A percentile compares a stretch with the other conserved stretches of the same genome.
Conservation (phyloP, 106 monocot species). For the Acanthochlamys bracteata region DNA sequence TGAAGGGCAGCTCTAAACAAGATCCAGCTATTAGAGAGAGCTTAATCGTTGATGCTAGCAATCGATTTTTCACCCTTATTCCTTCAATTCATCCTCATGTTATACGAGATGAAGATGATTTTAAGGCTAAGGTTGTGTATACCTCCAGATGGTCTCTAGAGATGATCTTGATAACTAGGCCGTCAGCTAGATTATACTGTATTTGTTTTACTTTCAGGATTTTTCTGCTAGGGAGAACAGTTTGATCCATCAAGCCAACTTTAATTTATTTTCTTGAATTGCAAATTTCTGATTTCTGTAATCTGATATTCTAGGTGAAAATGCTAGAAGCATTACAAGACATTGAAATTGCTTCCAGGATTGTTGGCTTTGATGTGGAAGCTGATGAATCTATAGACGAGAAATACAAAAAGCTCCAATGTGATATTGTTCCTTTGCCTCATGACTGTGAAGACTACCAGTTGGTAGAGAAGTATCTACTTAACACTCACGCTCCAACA, state of each 20-base stretch:
- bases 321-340: constrained; percentile 98
- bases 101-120: constrained; percentile 73
- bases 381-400: constrained; percentile 85
- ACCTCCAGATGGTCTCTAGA: too few species aligned
- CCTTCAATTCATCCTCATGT: constrained; percentile 96
- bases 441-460: constrained; percentile 86
- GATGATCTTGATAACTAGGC: too few species aligned
- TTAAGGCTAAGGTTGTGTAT: constrained; percentile 58
- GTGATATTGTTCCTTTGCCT: constrained; percentile 59
- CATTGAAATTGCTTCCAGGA: constrained; percentile 91
- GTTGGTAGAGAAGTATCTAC: constrained; percentile 73
- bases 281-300: too few species aligned
- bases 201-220: too few species aligned
- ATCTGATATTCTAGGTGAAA: constrained; percentile 47
- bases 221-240: too few species aligned
- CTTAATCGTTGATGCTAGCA: constrained; percentile 87
- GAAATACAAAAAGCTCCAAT: constrained; percentile 76
- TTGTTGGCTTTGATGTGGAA: constrained; percentile 83
- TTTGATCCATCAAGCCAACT: too few species aligned
- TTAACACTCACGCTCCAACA: constrained; percentile 94
- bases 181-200: too few species aligned
- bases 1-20: constrained; percentile 29
- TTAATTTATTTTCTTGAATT: too few species aligned
- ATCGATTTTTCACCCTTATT: constrained; percentile 97
- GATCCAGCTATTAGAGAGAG: constrained; percentile 56